Evolutionary conservation across 1,139 yeast species (phyloP).

Genomic region (Saccharomycopsis phalli): DNA sequence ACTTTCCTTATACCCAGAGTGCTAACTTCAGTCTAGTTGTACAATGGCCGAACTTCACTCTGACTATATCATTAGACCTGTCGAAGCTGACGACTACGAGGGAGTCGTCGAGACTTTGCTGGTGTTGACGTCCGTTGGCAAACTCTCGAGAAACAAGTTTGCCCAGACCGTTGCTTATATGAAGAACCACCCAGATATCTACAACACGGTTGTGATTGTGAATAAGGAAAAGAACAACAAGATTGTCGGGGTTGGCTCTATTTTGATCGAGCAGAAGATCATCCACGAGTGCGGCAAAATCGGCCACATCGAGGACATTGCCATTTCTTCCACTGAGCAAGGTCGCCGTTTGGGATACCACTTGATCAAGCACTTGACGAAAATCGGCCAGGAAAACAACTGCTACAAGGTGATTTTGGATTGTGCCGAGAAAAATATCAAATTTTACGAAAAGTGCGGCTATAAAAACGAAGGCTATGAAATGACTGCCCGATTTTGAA

Average conservation of each 20-base stretch:
- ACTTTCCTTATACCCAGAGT: too few species aligned
- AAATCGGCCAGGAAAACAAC: conserved; percentile 49
- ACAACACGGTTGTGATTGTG: conserved; percentile 54
- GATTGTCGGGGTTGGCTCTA: conserved; percentile 41
- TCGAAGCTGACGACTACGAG: conserved; percentile 38
- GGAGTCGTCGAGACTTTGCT: conserved; percentile 43
- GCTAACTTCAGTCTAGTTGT: too few species aligned
- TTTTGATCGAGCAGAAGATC: conserved; percentile 51
- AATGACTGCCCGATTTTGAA: conserved; percentile 41
- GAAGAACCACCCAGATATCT: conserved; percentile 36
- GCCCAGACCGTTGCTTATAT: conserved; percentile 38
- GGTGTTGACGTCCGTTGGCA: conserved; percentile 60
- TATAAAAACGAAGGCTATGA: conserved; percentile 58
- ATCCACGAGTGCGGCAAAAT: conserved; percentile 76
- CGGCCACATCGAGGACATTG: conserved; percentile 94
- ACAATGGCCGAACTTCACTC: conserved; percentile 31
- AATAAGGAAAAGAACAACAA: conserved; percentile 29
- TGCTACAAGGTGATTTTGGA: conserved; percentile 89
- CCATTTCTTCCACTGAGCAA: conserved; percentile 67
- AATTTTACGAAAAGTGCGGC: conserved; percentile 86
- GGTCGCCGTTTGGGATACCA: conserved; percentile 73
- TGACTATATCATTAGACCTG: conserved; percentile 45
- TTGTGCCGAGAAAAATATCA: conserved; percentile 73
- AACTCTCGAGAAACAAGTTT: conserved; percentile 37
- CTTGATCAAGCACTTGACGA: conserved; percentile 54